Evolutionary conservation across 2,329 filamentous ascomycete genomes (phyloP).

Genomic region (Penicillium freii): DNA sequence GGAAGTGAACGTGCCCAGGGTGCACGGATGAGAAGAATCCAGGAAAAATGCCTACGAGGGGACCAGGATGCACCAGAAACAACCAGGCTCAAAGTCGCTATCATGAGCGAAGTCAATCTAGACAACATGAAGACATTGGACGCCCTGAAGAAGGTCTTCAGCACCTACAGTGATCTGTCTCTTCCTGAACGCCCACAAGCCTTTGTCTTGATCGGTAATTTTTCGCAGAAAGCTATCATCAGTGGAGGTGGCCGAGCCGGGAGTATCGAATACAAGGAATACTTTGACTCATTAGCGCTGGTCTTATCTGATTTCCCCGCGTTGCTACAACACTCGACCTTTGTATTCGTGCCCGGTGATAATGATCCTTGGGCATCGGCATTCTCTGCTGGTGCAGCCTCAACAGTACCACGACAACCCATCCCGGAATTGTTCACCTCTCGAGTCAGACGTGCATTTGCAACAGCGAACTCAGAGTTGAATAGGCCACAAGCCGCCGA

Average conservation of each 20-base stretch:
- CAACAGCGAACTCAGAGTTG: constrained; percentile 69
- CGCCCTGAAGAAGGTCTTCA: constrained; percentile 75
- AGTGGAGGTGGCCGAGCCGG: constrained; percentile 69
- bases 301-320: constrained; percentile 79
- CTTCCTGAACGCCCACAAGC: constrained; percentile 67
- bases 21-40: constrained; percentile 75
- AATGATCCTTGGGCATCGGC: constrained; percentile 96
- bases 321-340: constrained; percentile 74
- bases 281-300: constrained; percentile 83
- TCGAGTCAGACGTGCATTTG: constrained; percentile 76
- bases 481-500: constrained; percentile 51
- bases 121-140: constrained; percentile 79
- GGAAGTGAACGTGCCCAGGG: constrained; percentile 86
- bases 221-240: constrained; percentile 60
- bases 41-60: constrained; percentile 62
- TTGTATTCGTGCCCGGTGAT: constrained; percentile 91
- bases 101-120: constrained; percentile 82
- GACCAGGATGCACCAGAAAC: constrained; percentile 29
- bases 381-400: constrained; percentile 57
- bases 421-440: constrained; percentile 90
- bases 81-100: constrained; percentile 58
- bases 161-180: constrained; percentile 66
- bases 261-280: constrained; percentile 95
- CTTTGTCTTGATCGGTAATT: constrained; percentile 85
- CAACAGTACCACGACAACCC: constrained; percentile 48